These are phyloP conservation scores for Silene noctiflora DNA, from an alignment of 179 eudicot species.

Conservation along the genomic window DNA sequence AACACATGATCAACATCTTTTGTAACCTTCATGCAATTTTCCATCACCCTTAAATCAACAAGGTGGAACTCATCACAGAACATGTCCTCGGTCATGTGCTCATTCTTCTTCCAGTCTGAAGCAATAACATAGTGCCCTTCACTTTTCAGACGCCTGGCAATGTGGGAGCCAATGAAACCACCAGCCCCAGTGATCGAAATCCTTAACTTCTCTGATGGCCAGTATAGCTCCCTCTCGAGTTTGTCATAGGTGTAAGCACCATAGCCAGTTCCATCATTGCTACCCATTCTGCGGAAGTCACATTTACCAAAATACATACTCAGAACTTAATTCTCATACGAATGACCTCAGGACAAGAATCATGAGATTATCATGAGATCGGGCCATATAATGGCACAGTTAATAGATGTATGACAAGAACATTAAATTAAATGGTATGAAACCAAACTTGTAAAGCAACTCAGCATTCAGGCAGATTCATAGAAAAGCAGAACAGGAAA, in stretches of 20 bases:
- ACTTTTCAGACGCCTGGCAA: slow-evolving; percentile 81
- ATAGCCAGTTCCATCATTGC: slow-evolving; percentile 41
- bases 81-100: slow-evolving; percentile 97
- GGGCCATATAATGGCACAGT: no score
- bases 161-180: slow-evolving; percentile 96
- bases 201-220: slow-evolving; percentile 85
- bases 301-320: background rate
- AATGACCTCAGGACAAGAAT: background rate
- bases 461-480: background rate
- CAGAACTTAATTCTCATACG: background rate
- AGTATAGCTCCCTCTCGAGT: slow-evolving; percentile 83
- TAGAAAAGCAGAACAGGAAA: background rate
- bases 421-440: no score
- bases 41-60: slow-evolving; percentile 97
- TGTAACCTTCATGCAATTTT: slow-evolving; percentile 85
- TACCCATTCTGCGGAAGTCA: slow-evolving; percentile 57
- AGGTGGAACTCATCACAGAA: slow-evolving; percentile 95
- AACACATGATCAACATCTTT: slow-evolving; percentile 82
- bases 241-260: slow-evolving; percentile 81
- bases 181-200: slow-evolving; percentile 91
- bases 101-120: slow-evolving; percentile 97
- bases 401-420: no score
- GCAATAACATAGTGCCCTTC: slow-evolving; percentile 94
- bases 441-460: background rate
- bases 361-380: no score